Evolutionary conservation across 129 eudicot species (phyloP).

Genomic region (Kitagawia praeruptora): DNA sequence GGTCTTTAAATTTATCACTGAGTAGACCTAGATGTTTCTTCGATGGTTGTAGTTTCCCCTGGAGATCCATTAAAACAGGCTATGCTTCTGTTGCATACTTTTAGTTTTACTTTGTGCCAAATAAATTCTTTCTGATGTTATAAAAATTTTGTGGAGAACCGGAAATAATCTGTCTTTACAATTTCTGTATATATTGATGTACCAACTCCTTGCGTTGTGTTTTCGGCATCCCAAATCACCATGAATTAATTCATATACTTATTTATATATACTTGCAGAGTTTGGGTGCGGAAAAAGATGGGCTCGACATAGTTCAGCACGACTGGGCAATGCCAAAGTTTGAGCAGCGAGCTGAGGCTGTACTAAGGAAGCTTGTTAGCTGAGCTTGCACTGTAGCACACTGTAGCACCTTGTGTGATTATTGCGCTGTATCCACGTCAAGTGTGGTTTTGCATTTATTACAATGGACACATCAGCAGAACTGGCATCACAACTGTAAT

Average conservation of each 20-base stretch:
- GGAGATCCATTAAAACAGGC: background rate
- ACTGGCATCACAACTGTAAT: background rate
- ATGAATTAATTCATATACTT: background rate
- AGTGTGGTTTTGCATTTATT: background rate
- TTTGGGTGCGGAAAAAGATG: slow-evolving; percentile 90
- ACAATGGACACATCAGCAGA: background rate
- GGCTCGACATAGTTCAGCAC: slow-evolving; percentile 83
- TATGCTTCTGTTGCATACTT: background rate
- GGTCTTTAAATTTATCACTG: background rate
- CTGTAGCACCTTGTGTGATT: background rate
- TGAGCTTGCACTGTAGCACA: background rate
- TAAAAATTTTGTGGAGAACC: background rate
- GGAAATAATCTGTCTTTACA: background rate
- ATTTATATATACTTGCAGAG: slow-evolving; percentile 30
- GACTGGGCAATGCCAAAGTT: slow-evolving; percentile 94
- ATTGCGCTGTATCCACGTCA: background rate
- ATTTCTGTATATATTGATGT: background rate
- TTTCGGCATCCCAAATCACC: background rate
- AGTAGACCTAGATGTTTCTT: background rate
- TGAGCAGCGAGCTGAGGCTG: slow-evolving; percentile 91
- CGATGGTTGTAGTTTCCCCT: background rate
- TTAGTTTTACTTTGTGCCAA: background rate
- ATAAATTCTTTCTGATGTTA: background rate
- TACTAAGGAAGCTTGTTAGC: slow-evolving; percentile 58
- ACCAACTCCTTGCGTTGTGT: background rate